These are phyloP conservation scores for Evernia prunastri DNA, from an alignment of 495 filamentous ascomycete species.

Conservation along the genomic window DNA sequence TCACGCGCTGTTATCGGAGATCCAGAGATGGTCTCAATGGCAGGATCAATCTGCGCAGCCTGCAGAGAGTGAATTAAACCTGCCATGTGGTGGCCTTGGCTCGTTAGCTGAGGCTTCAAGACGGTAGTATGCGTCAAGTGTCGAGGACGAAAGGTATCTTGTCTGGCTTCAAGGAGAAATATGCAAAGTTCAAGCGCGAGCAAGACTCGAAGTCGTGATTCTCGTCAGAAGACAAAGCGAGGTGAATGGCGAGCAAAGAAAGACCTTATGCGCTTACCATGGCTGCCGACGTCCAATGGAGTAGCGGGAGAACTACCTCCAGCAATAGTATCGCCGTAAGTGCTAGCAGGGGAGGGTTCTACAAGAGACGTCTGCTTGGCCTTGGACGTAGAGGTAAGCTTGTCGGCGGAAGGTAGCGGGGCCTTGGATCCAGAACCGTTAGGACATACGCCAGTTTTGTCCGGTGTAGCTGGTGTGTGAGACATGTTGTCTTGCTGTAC, in stretches of 20 bases:
- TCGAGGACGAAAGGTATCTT: not conserved
- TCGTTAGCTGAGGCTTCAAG: constrained; percentile 1
- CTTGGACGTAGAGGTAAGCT: constrained; percentile 16
- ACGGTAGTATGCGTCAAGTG: not conserved
- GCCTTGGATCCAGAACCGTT: constrained; percentile 5
- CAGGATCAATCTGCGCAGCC: constrained; percentile 20
- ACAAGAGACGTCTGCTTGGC: constrained; percentile 21
- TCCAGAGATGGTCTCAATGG: constrained; percentile 22
- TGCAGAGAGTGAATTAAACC: constrained; percentile 21
- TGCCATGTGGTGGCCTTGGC: constrained; percentile 1
- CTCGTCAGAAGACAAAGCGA: not conserved
- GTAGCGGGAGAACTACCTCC: constrained; percentile 31
- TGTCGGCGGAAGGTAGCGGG: constrained; percentile 14
- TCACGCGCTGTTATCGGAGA: constrained; percentile 21
- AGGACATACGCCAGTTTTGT: constrained; percentile 14
- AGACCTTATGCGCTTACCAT: constrained; percentile 21
- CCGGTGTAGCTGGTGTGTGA: constrained; percentile 25
- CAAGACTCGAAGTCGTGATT: not conserved
- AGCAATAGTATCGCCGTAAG: constrained; percentile 30
- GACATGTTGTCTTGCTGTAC: constrained; percentile 18
- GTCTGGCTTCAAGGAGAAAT: not conserved
- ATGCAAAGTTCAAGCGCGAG: not conserved
- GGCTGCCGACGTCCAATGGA: constrained; percentile 21
- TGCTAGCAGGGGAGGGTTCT: constrained; percentile 38
- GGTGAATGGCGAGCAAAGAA: not conserved